Percentiles rank a stretch among this genome's conserved stretches.
These are phyloP conservation scores for Pleurozium schreberi DNA, from an alignment of 225 moss, liverwort and hornwort genomes.

Conservation along the genomic window DNA sequence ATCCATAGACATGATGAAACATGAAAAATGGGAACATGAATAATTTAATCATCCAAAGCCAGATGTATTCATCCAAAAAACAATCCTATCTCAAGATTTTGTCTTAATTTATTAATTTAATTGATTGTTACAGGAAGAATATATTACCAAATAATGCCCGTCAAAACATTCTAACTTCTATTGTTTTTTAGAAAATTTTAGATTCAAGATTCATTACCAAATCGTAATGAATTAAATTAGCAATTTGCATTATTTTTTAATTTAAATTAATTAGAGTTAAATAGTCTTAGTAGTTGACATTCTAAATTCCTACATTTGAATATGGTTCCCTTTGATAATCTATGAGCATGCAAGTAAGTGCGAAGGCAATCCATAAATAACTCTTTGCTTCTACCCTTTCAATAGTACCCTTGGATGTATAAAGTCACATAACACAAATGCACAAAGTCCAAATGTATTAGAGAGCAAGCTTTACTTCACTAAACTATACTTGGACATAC, in stretches of 20 bases:
- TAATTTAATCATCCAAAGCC: neutral
- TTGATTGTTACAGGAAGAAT: neutral
- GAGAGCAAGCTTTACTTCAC: neutral
- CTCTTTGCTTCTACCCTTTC: neutral
- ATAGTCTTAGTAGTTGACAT: neutral
- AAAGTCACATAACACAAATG: neutral
- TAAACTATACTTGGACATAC: neutral
- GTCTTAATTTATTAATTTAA: too few species aligned
- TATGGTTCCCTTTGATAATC: neutral
- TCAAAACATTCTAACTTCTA: neutral
- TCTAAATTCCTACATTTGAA: fast-evolving
- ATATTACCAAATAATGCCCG: neutral
- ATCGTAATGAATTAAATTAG: neutral
- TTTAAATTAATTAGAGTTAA: neutral
- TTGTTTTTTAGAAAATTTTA: neutral
- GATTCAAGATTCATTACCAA: too few species aligned
- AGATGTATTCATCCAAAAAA: neutral
- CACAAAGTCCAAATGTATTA: neutral
- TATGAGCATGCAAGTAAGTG: neutral
- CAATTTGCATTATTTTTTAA: neutral
- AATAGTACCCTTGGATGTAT: neutral
- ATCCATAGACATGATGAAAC: neutral
- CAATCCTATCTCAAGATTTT: neutral
- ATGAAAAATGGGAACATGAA: neutral
- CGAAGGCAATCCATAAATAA: neutral